Evolutionary conservation across 1,139 yeast genomes (phyloP), one percentile per base, ranked within the genome.

Genomic region (Yamadazyma dushanensis): DNA sequence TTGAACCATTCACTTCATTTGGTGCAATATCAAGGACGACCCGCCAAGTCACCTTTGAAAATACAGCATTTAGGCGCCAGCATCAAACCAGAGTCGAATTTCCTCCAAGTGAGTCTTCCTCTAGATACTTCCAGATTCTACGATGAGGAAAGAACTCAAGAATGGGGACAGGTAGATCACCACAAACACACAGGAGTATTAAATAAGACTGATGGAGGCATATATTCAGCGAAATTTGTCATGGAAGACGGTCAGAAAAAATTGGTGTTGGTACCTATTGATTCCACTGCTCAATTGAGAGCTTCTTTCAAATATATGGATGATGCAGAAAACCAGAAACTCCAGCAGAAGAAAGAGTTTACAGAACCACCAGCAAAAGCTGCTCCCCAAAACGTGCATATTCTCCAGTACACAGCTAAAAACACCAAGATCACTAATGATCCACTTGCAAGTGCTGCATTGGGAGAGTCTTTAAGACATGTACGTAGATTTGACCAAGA

Each of bases 231-330:
- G 3, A 56, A 59, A 37, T 49, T 67, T 3, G 47, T 57, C 2
- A 44, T 46, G 3, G 34, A 23, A 10, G 51, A 49, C 3, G 56
- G 53, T 4, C 57, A 49, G 31, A 55, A 49, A 32, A 78, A 74
- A 47, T 55, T 89, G 11, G 80, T 85, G 33, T 58, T 90, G 43
- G 61, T 78, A 1, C 88, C 94, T 0, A 68, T 89, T 2, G 75
- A 78, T 33, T 72, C 80, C 16, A 77, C 86, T 0, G 78, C 84
- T 0, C 97, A 90, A 58, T 58, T 92, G 44, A 73, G 96, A 50
- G 94, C 97, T 2, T 76, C 77, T 43, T 88, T 92, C 63, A 76
- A 73, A 45, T 86, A 89, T 54, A 78, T 89, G 35, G 95, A 85
- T 53, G 76, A 68, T 28, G 35, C 63, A 25, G 76, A 70, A 37